Evolutionary conservation across 768 basidiomycete species (phyloP).

Genomic region (Leucocoprinus leucothites): DNA sequence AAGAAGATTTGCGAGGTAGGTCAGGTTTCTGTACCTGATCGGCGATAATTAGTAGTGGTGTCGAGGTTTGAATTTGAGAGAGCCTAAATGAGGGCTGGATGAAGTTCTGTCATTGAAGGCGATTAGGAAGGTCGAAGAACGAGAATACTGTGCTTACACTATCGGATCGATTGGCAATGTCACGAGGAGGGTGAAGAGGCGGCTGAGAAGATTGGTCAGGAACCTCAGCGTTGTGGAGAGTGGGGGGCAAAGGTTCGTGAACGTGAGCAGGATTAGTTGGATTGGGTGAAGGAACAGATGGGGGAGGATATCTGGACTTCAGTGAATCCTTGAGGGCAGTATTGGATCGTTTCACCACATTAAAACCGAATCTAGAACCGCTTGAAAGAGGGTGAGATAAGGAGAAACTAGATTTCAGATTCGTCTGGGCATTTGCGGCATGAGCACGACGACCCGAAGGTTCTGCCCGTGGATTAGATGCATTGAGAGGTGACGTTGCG

Average conservation of each 20-base stretch:
- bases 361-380: background rate
- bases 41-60: conserved; percentile 29
- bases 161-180: background rate
- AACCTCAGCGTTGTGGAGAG: background rate
- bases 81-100: conserved; percentile 55
- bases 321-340: background rate
- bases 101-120: conserved; percentile 34
- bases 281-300: background rate
- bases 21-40: background rate
- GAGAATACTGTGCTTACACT: background rate
- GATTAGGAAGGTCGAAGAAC: background rate
- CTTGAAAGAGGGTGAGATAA: background rate
- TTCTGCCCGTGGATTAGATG: background rate
- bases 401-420: background rate
- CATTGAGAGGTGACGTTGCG: background rate
- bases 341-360: conserved; percentile 4
- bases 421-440: background rate
- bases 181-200: background rate
- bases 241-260: background rate
- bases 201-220: background rate
- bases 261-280: background rate
- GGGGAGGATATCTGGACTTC: background rate
- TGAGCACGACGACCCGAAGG: no score
- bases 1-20: background rate
- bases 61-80: conserved; percentile 49